Evolutionary conservation across 2,329 filamentous ascomycete genomes (phyloP).

Genomic region (Acarospora socialis): DNA sequence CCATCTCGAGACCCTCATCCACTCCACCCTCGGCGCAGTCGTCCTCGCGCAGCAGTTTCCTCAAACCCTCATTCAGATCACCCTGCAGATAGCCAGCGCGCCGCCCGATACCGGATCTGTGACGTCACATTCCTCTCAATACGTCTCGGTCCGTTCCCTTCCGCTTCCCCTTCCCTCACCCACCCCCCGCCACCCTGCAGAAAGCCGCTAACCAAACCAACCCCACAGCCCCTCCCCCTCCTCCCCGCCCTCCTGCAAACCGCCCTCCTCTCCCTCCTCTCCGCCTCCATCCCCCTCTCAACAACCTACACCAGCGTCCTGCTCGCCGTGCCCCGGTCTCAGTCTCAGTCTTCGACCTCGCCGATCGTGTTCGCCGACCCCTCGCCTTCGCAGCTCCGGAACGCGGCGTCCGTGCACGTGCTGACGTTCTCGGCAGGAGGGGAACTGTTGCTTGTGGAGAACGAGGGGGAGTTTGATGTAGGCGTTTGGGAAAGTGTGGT

Average conservation of each 20-base stretch:
- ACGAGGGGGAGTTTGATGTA: slow-evolving; percentile 63
- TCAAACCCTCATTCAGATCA: slow-evolving; percentile 63
- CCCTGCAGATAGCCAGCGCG: slow-evolving; percentile 60
- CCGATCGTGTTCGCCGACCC: slow-evolving; percentile 45
- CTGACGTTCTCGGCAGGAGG: slow-evolving; percentile 64
- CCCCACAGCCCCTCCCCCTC: slow-evolving; percentile 54
- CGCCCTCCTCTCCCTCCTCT: slow-evolving; percentile 61
- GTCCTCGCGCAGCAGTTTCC: slow-evolving; percentile 64
- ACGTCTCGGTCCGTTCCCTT: no score
- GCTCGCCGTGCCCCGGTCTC: slow-evolving; percentile 39
- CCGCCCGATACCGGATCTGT: slow-evolving; percentile 60
- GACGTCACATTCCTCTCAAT: no score
- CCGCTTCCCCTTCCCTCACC: slow-evolving; percentile 4
- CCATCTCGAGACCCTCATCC: slow-evolving; percentile 61
- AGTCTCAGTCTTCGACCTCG: no score
- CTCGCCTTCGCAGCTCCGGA: slow-evolving; percentile 44
- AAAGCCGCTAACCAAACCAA: slow-evolving; percentile 8
- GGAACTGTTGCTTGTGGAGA: slow-evolving; percentile 64
- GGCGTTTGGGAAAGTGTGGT: slow-evolving; percentile 61
- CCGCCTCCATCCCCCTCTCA: slow-evolving; percentile 67
- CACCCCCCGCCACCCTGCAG: slow-evolving; percentile 11
- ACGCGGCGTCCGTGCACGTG: slow-evolving; percentile 62
- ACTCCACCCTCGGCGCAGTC: slow-evolving; percentile 57
- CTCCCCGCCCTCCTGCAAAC: slow-evolving; percentile 75
- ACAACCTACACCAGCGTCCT: slow-evolving; percentile 54